Evolutionary conservation across 768 basidiomycete species (phyloP).

Genomic region (Piloderma croceum): DNA sequence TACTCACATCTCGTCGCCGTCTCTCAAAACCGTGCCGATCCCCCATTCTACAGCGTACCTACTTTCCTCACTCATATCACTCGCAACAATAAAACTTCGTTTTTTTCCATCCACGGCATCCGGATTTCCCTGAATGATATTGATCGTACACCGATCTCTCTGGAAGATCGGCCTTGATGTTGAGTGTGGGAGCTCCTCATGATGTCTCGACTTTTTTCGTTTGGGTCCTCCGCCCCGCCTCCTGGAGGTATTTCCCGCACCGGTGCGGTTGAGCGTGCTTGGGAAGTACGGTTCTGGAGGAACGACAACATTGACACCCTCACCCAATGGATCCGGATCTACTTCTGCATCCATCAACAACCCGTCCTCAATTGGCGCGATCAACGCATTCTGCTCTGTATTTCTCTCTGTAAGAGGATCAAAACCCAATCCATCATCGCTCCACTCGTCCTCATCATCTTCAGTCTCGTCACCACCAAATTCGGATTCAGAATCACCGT

Average conservation of each 20-base stretch:
- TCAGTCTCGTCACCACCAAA: constrained; percentile 48
- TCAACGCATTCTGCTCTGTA: constrained; percentile 74
- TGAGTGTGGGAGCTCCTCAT: constrained; percentile 57
- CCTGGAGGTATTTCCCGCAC: constrained; percentile 29
- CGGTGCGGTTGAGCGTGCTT: constrained; percentile 52
- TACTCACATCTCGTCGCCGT: constrained; percentile 95
- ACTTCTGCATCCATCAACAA: constrained; percentile 49
- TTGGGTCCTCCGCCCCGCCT: constrained; percentile 42
- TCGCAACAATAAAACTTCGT: constrained; percentile 82
- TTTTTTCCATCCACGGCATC: constrained; percentile 45
- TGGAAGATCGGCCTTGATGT: constrained; percentile 83
- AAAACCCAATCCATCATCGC: constrained; percentile 54
- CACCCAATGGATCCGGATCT: constrained; percentile 81
- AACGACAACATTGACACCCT: constrained; percentile 86
- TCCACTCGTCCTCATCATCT: constrained; percentile 54
- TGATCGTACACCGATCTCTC: constrained; percentile 88
- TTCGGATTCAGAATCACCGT: constrained; percentile 53
- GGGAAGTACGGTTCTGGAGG: constrained; percentile 82
- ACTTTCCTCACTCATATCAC: constrained; percentile 92
- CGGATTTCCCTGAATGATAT: constrained; percentile 82
- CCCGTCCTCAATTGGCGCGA: constrained; percentile 34
- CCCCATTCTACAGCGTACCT: constrained; percentile 97
- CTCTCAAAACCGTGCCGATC: constrained; percentile 90
- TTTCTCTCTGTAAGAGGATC: constrained; percentile 84
- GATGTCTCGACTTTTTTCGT: constrained; percentile 55